Conservation (phyloP, 2,329 filamentous ascomycete genomes). For the Akanthomyces muscarius region DNA sequence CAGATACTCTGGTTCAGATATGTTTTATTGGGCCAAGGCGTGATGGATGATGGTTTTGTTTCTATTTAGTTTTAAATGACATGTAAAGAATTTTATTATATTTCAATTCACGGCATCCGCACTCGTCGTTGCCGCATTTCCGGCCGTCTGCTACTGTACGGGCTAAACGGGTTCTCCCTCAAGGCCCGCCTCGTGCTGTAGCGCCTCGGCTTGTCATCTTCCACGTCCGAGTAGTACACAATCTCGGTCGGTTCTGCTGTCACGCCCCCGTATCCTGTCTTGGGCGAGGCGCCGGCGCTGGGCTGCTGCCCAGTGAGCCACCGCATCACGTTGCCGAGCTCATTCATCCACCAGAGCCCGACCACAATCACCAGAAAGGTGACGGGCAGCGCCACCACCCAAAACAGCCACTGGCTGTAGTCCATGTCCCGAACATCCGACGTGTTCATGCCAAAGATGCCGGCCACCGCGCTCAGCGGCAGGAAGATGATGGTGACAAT, state of each 20-base stretch:
- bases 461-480: slow-evolving; percentile 43
- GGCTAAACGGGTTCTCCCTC: not conserved
- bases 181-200: not conserved
- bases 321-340: slow-evolving; percentile 33
- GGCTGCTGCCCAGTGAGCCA: slow-evolving; percentile 26
- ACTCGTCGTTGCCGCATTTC: not conserved
- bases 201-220: not conserved
- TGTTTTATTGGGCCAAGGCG: not conserved
- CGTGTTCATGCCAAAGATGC: slow-evolving; percentile 52
- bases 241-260: not conserved
- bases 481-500: slow-evolving; percentile 48
- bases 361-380: slow-evolving; percentile 37
- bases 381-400: slow-evolving; percentile 45
- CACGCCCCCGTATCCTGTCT: slow-evolving; percentile 4
- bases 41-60: not conserved
- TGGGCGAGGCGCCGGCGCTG: not conserved
- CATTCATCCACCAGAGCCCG: slow-evolving; percentile 42
- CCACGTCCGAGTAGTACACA: slow-evolving; percentile 6
- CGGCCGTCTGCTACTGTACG: not conserved
- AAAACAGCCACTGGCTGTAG: slow-evolving; percentile 46
- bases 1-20: not conserved
- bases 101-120: not conserved
- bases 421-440: slow-evolving; percentile 47
- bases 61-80: not conserved
- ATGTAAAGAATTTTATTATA: not conserved